Evolutionary conservation across 345 rosid species (phyloP).

Genomic region (Lumnitzera littorea): DNA sequence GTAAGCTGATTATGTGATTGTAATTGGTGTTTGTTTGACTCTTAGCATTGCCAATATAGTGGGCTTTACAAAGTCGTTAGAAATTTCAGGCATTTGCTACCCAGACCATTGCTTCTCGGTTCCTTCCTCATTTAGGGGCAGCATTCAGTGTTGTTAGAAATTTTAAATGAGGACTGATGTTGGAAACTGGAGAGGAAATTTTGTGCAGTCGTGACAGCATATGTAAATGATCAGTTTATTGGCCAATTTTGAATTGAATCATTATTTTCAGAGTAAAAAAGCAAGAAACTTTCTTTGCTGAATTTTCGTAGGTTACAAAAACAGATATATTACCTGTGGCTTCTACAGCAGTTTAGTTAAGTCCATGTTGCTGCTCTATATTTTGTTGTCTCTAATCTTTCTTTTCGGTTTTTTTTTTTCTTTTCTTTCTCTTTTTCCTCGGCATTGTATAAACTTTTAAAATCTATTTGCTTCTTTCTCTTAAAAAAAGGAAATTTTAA

Average conservation of each 20-base stretch:
- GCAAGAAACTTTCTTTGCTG: slow-evolving; percentile 4
- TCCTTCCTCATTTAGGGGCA: slow-evolving; percentile 74
- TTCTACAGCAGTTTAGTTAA: too few species aligned
- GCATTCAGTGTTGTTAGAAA: slow-evolving; percentile 76
- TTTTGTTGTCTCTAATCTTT: too few species aligned
- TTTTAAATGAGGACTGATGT: background rate
- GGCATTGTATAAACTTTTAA: too few species aligned
- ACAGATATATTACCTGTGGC: too few species aligned
- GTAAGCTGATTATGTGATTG: slow-evolving; percentile 71
- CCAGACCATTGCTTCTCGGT: slow-evolving; percentile 69
- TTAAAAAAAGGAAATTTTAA: too few species aligned
- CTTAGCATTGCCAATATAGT: slow-evolving; percentile 71
- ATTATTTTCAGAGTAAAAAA: slow-evolving; percentile 1
- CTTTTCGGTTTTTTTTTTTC: too few species aligned
- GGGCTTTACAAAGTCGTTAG: slow-evolving; percentile 54
- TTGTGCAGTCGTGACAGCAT: slow-evolving; percentile 6
- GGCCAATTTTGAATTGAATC: slow-evolving; percentile 10
- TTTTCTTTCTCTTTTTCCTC: too few species aligned
- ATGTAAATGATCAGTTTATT: slow-evolving; percentile 16
- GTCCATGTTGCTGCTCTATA: too few species aligned
- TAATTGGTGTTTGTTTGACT: slow-evolving; percentile 66
- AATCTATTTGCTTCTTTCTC: too few species aligned
- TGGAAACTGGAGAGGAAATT: slow-evolving; percentile 1
- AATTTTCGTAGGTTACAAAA: slow-evolving; percentile 10
- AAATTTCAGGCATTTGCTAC: slow-evolving; percentile 56